Evolutionary conservation across 495 filamentous ascomycete genomes (phyloP).

Genomic region (Lichenothelia convexa): DNA sequence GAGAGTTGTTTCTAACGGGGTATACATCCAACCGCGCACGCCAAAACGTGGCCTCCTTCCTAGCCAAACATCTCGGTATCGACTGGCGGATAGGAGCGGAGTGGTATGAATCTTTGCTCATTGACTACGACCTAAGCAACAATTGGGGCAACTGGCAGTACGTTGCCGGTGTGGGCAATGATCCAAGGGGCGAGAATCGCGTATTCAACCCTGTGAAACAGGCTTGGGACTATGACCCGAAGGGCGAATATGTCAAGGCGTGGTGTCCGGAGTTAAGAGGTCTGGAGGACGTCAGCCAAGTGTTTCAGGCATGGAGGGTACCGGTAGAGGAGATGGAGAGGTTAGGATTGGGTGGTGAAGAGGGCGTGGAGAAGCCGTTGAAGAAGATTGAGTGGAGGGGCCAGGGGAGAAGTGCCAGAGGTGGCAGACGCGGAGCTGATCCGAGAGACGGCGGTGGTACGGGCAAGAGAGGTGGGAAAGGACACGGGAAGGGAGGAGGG

Average conservation of each 20-base stretch:
- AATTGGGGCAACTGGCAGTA: conserved; percentile 75
- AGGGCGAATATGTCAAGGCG: conserved; percentile 42
- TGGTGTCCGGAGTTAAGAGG: conserved; percentile 45
- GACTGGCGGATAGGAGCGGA: conserved; percentile 64
- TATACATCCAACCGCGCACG: conserved; percentile 54
- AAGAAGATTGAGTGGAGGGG: conserved; percentile 40
- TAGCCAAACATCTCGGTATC: conserved; percentile 50
- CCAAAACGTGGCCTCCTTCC: conserved; percentile 52
- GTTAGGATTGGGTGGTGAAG: conserved; percentile 30
- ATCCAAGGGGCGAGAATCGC: conserved; percentile 41
- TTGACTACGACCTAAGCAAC: conserved; percentile 51
- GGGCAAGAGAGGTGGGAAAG: conserved; percentile 9
- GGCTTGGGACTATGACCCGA: conserved; percentile 46
- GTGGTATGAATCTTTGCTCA: conserved; percentile 53
- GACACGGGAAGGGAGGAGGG: conserved; percentile 10
- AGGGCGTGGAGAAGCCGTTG: conserved; percentile 37
- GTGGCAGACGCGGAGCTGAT: conserved; percentile 18
- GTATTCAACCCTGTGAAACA: conserved; percentile 62
- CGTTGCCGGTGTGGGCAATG: conserved; percentile 53
- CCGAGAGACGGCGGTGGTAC: conserved; percentile 11
- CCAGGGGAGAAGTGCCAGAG: too few species aligned
- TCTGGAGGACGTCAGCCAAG: conserved; percentile 28
- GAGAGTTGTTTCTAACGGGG: conserved; percentile 50
- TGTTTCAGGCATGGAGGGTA: conserved; percentile 49
- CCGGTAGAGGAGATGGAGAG: conserved; percentile 29